Evolutionary conservation across 495 filamentous ascomycete genomes (phyloP).

Genomic region (Penicillium subrubescens): DNA sequence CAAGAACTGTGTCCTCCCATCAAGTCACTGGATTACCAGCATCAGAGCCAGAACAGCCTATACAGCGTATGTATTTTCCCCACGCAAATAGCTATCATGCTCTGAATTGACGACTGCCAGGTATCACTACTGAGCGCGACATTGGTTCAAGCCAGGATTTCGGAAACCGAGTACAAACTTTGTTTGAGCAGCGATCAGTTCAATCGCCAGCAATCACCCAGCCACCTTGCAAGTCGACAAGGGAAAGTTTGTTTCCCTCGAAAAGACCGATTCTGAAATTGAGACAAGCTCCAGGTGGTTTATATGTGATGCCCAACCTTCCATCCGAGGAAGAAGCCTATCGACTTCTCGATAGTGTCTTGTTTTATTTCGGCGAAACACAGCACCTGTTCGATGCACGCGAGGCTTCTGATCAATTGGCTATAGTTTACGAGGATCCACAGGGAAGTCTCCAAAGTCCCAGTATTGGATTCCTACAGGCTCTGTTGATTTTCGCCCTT

Average conservation of each 20-base stretch:
- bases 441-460: not conserved
- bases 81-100: rapidly evolving
- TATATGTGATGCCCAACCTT: not conserved
- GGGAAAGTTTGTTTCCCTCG: constrained; percentile 3
- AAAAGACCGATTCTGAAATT: not conserved
- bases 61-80: not conserved
- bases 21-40: not conserved
- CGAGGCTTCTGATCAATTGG: constrained; percentile 9
- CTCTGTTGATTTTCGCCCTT: constrained; percentile 7
- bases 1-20: not conserved
- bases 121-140: constrained; percentile 11
- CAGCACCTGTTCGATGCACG: constrained; percentile 16
- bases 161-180: constrained; percentile 6
- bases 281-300: not conserved
- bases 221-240: not conserved
- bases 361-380: constrained; percentile 8
- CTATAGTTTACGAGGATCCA: not conserved
- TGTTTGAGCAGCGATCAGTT: constrained; percentile 5
- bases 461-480: constrained; percentile 5
- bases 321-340: constrained; percentile 2
- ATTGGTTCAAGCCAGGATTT: constrained; percentile 15
- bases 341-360: constrained; percentile 8
- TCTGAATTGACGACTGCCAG: not conserved
- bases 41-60: not conserved
- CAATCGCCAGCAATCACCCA: not conserved